Conservation (phyloP, 2,329 filamentous ascomycete species). For the Arthrinium puccinioides region DNA sequence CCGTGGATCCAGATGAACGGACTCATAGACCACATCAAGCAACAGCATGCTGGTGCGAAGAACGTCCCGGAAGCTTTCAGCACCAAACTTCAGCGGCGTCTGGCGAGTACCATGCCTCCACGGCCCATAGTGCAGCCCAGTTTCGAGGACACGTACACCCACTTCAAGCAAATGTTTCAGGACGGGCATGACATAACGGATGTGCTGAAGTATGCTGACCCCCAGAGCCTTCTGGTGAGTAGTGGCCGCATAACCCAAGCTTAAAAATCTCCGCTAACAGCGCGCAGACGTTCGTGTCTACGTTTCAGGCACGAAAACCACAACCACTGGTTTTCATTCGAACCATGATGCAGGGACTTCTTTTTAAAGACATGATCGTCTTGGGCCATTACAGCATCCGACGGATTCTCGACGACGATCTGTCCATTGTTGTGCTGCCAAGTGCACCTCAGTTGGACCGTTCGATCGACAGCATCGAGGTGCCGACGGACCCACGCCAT, state of each 20-base stretch:
- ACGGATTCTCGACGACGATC: slow-evolving; percentile 72
- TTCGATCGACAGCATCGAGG: slow-evolving; percentile 68
- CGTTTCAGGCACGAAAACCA: slow-evolving; percentile 71
- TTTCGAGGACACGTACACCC: slow-evolving; percentile 62
- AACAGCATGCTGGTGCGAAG: slow-evolving; percentile 54
- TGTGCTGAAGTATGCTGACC: slow-evolving; percentile 60
- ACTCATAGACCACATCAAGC: slow-evolving; percentile 48
- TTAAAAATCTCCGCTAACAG: too few relatives aligned
- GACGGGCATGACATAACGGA: slow-evolving; percentile 65
- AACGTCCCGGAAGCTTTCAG: slow-evolving; percentile 76
- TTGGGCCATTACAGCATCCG: slow-evolving; percentile 62
- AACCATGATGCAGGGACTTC: slow-evolving; percentile 66
- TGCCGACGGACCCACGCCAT: slow-evolving; percentile 65
- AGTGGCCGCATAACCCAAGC: too few relatives aligned
- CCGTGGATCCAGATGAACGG: slow-evolving; percentile 44
- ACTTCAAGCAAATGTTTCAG: slow-evolving; percentile 62
- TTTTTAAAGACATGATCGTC: slow-evolving; percentile 67
- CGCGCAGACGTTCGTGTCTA: slow-evolving; percentile 61
- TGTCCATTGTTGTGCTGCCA: slow-evolving; percentile 71
- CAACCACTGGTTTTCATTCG: slow-evolving; percentile 80
- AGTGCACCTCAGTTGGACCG: slow-evolving; percentile 64
- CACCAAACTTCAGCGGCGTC: slow-evolving; percentile 78
- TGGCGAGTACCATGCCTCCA: slow-evolving; percentile 91
- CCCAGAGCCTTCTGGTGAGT: slow-evolving; percentile 62
- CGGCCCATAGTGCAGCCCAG: slow-evolving; percentile 76